Percentiles rank a stretch among this genome's conserved stretches.
Evolutionary conservation across 164 flowering plant genomes (phyloP).

Genomic region (Vitis rotundifolia): DNA sequence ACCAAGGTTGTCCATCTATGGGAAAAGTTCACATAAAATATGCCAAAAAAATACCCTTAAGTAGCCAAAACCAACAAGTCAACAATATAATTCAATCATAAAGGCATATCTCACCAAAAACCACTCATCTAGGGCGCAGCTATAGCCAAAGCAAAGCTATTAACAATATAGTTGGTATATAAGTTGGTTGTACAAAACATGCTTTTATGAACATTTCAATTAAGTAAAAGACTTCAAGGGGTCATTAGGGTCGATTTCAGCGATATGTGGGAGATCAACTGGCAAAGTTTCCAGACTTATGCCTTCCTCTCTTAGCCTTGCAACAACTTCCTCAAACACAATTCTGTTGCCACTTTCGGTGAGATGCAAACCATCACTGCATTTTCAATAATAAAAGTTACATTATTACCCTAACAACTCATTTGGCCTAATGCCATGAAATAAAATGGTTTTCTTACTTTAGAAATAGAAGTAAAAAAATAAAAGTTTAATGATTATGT

Average conservation of each 20-base stretch:
- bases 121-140: no score
- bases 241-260: conserved; percentile 56
- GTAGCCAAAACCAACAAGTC: no score
- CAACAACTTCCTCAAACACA: conserved; percentile 66
- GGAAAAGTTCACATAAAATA: no score
- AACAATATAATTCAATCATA: no score
- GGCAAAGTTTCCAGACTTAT: conserved; percentile 45
- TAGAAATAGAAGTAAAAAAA: neutral
- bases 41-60: no score
- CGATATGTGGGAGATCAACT: conserved; percentile 61
- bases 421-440: no score
- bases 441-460: neutral
- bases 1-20: no score
- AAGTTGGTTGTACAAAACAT: no score
- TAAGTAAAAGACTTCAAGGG: conserved; percentile 62
- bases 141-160: no score
- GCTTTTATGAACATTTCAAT: no score
- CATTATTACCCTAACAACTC: neutral
- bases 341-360: conserved; percentile 51
- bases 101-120: no score
- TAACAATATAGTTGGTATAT: no score
- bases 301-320: conserved; percentile 43
- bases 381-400: conserved; percentile 2
- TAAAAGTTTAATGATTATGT: neutral
- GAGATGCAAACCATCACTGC: conserved; percentile 86